Conservation (phyloP, 2,329 filamentous ascomycete species). For the Sporothrix brasiliensis region DNA sequence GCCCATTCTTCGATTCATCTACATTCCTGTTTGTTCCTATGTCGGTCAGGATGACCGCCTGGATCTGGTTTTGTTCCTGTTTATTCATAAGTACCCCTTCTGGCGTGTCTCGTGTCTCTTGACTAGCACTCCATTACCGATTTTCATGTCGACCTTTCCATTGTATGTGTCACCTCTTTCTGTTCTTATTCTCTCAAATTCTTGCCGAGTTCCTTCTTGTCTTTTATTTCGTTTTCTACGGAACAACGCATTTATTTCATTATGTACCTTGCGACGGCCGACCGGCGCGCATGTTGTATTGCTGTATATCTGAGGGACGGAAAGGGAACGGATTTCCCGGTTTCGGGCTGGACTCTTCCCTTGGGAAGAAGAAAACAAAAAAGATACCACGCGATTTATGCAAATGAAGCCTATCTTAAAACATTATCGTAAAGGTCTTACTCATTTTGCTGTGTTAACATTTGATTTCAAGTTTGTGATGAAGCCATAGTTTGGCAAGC, state of each 20-base stretch:
- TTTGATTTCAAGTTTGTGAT: neutral
- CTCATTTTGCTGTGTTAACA: neutral
- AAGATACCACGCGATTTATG: slow-evolving; percentile 29
- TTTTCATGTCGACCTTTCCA: neutral
- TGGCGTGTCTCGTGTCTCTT: neutral
- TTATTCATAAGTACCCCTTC: slow-evolving; percentile 3
- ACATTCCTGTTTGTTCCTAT: neutral
- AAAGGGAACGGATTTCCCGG: neutral
- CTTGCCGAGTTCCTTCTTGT: neutral
- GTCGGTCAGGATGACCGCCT: neutral
- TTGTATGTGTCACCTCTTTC: neutral
- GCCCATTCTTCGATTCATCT: neutral
- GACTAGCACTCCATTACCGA: neutral
- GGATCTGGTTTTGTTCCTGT: neutral
- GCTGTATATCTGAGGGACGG: slow-evolving; percentile 16
- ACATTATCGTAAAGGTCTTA: neutral
- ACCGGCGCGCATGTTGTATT: neutral
- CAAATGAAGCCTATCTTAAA: slow-evolving; percentile 17
- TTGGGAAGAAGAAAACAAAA: neutral
- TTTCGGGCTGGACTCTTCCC: neutral
- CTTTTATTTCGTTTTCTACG: slow-evolving; percentile 1
- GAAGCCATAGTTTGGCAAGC: neutral
- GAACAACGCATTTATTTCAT: slow-evolving; percentile 7
- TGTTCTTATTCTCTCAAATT: no score
- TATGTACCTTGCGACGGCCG: neutral